These are phyloP conservation scores for Fragaria ananassa DNA, from an alignment of 306 rosid genomes.

Conservation along the genomic window DNA sequence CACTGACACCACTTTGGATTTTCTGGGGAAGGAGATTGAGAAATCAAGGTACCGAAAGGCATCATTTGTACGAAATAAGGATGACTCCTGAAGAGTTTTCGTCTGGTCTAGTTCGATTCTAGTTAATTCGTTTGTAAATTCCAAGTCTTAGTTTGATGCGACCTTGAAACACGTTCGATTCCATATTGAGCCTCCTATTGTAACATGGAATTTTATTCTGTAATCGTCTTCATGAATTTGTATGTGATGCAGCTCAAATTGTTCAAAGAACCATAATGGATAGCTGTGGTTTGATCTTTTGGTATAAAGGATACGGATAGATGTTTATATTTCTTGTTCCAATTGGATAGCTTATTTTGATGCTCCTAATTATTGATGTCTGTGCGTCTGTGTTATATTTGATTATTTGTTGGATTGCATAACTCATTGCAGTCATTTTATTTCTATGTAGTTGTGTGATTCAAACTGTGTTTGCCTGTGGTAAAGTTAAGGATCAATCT, in stretches of 20 bases:
- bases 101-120: not conserved
- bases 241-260: not conserved
- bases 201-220: not conserved
- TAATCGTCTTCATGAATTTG: not conserved
- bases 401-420: too few relatives aligned
- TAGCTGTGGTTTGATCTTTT: too few relatives aligned
- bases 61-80: slow-evolving; percentile 50
- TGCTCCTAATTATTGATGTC: too few relatives aligned
- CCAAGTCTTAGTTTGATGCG: not conserved
- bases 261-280: not conserved
- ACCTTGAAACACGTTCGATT: not conserved
- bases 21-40: slow-evolving; percentile 82
- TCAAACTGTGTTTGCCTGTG: too few relatives aligned
- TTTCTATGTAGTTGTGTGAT: too few relatives aligned
- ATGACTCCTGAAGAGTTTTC: slow-evolving; percentile 33
- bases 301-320: too few relatives aligned
- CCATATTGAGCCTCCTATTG: not conserved
- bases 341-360: too few relatives aligned
- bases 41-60: slow-evolving; percentile 67
- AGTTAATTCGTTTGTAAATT: not conserved
- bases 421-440: too few relatives aligned
- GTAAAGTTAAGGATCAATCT: too few relatives aligned
- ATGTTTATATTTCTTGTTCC: too few relatives aligned
- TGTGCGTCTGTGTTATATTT: too few relatives aligned
- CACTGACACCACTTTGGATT: slow-evolving; percentile 85